Evolutionary conservation across 768 basidiomycete genomes (phyloP), one percentile per base, ranked within the genome.

Genomic region (Kondoa subrosea): DNA sequence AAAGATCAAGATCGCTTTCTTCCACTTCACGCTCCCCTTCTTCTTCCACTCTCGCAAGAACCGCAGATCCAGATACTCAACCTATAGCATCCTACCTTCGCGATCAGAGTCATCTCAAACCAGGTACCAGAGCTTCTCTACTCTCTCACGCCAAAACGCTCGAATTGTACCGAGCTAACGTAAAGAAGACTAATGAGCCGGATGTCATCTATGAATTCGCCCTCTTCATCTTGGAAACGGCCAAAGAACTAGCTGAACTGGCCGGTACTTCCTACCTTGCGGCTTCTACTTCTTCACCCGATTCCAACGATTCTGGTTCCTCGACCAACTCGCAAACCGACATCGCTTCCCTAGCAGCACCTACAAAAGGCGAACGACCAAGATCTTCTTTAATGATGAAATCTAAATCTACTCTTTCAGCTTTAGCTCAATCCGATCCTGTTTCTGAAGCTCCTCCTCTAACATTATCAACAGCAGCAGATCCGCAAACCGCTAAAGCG

Each of bases 131-230:
- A 73, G 95, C 92, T 2, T 85, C 91, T 3, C 84, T 97, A 15
- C 85, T 96, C 72, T 91, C 90, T 0, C 88, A 96, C 77, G 91
- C 92, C 78, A 88, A 88, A 68, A 97, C 95, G 1, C 85, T 99
- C 69, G 91, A 96, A 77, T 85, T 95, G 70, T 99, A 99, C 80
- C 88, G 95, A 60, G 85, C 87, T 57, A 99, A 99, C 77, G 95
- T 93, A 33, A 95, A 93, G 80, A 97, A 97, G 80, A 95, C 92
- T 0, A 91, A 95, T 79, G 91, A 97, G 77, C 92, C 93, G 0
- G 90, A 96, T 74, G 80, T 96, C 67, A 92, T 93, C 76, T 97
- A 91, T 80, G 95, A 99, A 77, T 96, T 99, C 73, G 90, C 93
- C 56, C 89, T 92, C 8, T 96, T 97, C 82, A 91, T 96, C 88